Evolutionary conservation across 2,329 filamentous ascomycete species (phyloP), one percentile per base, ranked within the genome.

Genomic region (Penicillium sp.): DNA sequence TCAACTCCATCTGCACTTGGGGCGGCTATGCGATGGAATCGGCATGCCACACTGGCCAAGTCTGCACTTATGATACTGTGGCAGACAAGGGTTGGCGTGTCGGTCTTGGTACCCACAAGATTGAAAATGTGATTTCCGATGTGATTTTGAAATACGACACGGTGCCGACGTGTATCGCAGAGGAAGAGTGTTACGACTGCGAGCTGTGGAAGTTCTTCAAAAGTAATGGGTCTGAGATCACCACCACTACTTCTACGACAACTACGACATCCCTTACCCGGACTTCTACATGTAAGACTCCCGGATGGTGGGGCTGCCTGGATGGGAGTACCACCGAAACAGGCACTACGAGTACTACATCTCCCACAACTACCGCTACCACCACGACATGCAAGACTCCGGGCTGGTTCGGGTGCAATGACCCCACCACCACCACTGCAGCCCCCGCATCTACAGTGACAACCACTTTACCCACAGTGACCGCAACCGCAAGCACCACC

Each of bases 1-100:
- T 90, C 2, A 92, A 90, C 2, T 92, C 93, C 2, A 86, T 88
- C 10, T 97, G 94, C 73, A 94, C 92, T 0, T 86, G 96, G 67
- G 93, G 87, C 1, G 94, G 94, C 0, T 99, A 97, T 71, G 92
- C 94, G 1, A 83, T 99, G 80, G 92, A 99, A 74, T 89, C 91
- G 11, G 82, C 87, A n/a, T 99, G 94, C 65, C 94, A 97, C 66
- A 89, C 91, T 0, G 94, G 94, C 7, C 83, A 84, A 49, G 88
- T 94, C 70, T 97, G 94, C 67, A 85, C 89, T 1, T 99, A 96
- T 69, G 93, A 99, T 66, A 94, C 94, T 0, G 93, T 97, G 27
- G 86, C 83, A 32, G 92, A 97, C 70, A 88, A 93, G 67, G 92
- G 92, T 9, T 97, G 94, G 90, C 86, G 94, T 32, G 90, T 96